phyloP scores from a whole-genome alignment of 805 yeast genomes.

The Hanseniaspora vineae region DNA sequence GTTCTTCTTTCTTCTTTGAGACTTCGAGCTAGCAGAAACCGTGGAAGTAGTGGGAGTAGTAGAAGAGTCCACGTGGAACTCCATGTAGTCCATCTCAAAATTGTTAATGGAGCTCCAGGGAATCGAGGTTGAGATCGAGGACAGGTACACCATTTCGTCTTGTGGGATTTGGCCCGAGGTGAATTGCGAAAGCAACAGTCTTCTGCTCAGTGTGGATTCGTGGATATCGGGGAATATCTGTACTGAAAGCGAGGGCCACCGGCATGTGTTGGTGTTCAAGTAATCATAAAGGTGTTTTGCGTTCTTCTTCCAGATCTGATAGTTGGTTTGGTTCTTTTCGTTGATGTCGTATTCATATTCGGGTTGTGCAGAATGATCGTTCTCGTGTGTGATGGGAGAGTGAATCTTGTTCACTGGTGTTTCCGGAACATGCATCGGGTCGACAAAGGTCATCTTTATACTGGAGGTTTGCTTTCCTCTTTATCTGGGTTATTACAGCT shows the following conservation, averaged over 20 bases:
- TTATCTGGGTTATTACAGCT: no score
- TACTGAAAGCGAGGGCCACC: constrained; percentile 60
- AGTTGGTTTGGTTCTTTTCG: constrained; percentile 19
- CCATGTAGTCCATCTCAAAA: constrained; percentile 26
- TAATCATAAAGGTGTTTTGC: constrained; percentile 65
- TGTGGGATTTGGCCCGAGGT: constrained; percentile 24
- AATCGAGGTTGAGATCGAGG: constrained; percentile 19
- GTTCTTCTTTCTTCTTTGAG: constrained; percentile 11
- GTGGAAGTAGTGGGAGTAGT: background rate
- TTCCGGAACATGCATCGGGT: no score
- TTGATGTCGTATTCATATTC: background rate
- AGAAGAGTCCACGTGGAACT: constrained; percentile 21
- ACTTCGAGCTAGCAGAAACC: no score
- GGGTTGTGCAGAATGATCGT: no score
- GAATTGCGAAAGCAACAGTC: constrained; percentile 21
- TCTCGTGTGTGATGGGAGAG: no score
- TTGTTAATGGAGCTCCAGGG: constrained; percentile 24
- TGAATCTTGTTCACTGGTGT: background rate
- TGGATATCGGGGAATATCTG: constrained; percentile 48
- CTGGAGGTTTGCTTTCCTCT: no score
- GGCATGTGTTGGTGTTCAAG: constrained; percentile 51
- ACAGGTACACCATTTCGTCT: constrained; percentile 21
- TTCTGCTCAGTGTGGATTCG: constrained; percentile 15
- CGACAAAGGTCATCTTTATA: no score
- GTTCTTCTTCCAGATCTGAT: constrained; percentile 60